A percentile compares a stretch with the other conserved stretches of the same genome.
Evolutionary conservation across 768 basidiomycete species (phyloP).

Genomic region (Boletus subcaerulescens): DNA sequence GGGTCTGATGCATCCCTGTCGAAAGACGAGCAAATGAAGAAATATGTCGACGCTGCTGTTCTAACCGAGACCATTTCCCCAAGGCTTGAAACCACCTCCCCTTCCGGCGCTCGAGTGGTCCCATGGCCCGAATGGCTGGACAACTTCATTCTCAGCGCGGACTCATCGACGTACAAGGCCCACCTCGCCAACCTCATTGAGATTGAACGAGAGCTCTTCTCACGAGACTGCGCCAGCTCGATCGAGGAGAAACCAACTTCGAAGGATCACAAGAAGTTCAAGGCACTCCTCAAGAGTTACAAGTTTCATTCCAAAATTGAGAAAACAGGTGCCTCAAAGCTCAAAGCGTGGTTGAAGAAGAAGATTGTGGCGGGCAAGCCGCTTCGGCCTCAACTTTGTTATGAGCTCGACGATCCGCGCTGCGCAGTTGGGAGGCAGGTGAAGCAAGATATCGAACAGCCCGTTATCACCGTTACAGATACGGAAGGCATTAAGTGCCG

Average conservation of each 20-base stretch:
- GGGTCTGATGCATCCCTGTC: constrained; percentile 9
- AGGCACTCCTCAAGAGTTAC: constrained; percentile 42
- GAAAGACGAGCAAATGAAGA: constrained; percentile 19
- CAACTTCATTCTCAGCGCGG: constrained; percentile 32
- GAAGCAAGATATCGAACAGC: constrained; percentile 24
- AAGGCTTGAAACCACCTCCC: constrained; percentile 16
- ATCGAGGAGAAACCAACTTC: constrained; percentile 24
- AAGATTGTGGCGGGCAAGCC: constrained; percentile 46
- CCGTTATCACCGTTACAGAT: constrained; percentile 23
- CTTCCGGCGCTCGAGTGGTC: constrained; percentile 27
- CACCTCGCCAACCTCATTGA: constrained; percentile 35
- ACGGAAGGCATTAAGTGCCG: constrained; percentile 20
- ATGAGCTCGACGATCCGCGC: constrained; percentile 39
- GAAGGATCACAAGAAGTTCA: constrained; percentile 40
- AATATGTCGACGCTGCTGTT: constrained; percentile 18
- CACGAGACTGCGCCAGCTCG: constrained; percentile 17
- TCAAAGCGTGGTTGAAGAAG: constrained; percentile 65
- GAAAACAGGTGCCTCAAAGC: constrained; percentile 42
- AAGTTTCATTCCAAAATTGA: constrained; percentile 34
- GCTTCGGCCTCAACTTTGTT: constrained; percentile 36
- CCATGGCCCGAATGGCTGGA: constrained; percentile 44
- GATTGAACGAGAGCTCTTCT: constrained; percentile 34
- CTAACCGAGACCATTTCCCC: constrained; percentile 18
- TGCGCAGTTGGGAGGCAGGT: constrained; percentile 40
- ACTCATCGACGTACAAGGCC: constrained; percentile 35